Conservation (phyloP, 2,329 filamentous ascomycete genomes). For the Lachnellula willkommii region DNA sequence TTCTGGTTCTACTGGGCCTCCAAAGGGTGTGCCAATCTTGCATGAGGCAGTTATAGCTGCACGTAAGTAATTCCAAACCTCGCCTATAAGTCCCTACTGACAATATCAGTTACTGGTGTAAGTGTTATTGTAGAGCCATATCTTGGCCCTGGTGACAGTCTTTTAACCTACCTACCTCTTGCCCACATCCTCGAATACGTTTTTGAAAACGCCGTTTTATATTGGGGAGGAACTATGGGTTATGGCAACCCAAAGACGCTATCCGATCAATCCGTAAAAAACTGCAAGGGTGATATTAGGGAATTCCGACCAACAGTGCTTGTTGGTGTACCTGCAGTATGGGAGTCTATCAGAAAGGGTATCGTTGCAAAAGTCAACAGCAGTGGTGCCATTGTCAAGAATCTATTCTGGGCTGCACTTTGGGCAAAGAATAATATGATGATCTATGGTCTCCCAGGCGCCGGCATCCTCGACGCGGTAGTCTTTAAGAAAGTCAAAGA, state of each 20-base stretch:
- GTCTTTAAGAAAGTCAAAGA: conserved; percentile 89
- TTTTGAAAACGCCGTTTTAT: conserved; percentile 82
- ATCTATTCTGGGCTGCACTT: conserved; percentile 67
- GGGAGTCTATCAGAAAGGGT: conserved; percentile 94
- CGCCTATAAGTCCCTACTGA: conserved; percentile 7
- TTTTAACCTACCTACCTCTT: conserved; percentile 88
- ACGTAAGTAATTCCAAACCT: conserved; percentile 41
- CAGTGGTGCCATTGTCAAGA: conserved; percentile 59
- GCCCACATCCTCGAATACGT: conserved; percentile 94
- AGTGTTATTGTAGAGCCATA: conserved; percentile 68
- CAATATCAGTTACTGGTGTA: conserved; percentile 65
- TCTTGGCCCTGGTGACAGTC: conserved; percentile 67
- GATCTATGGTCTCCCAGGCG: conserved; percentile 54
- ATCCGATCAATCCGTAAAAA: conserved; percentile 74
- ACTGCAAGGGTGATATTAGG: conserved; percentile 87
- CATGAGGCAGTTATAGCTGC: conserved; percentile 78
- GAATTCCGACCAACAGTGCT: conserved; percentile 83
- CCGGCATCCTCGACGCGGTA: conserved; percentile 66
- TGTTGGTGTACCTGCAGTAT: conserved; percentile 89
- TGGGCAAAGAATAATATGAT: conserved; percentile 52
- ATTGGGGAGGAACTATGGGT: conserved; percentile 83
- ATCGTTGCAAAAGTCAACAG: conserved; percentile 72
- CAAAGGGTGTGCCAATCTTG: conserved; percentile 80
- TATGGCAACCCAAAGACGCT: conserved; percentile 86
- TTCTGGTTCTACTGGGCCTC: conserved; percentile 79